Base-by-base conservation (phyloP, 129 eudicot species). In the Heracleum sosnowskyi region DNA sequence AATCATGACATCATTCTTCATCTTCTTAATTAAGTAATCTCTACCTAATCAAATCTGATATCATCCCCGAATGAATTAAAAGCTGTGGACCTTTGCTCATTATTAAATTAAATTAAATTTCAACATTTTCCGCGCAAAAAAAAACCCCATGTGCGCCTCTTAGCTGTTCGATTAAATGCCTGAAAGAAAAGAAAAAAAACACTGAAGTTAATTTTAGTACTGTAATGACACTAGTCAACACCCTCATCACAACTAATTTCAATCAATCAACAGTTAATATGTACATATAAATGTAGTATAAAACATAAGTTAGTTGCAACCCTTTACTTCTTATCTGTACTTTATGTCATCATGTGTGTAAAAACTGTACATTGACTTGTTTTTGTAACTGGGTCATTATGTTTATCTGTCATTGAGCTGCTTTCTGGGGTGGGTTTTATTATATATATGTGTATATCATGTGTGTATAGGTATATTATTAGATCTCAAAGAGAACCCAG, bases 111-210 rank as follows among this genome's bases (percentile, higher is more conserved):
- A 15, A 22, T 42, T 29, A 37, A 41, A 37, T 63, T 63, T 60
- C 60, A 77, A 77, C 37, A 13, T 22, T 62, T 77, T 78, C 62
- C 5, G 80, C 72, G 55, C 73, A 77, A 41, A 40, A 10, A 16
- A 9, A n/a, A 51, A 28, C 57, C 69, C 88, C 93, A 89, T 89
- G 93, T 89, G 90, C 90, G 79, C 82, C 53, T 76, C 80, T 81
- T 47, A 83, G 83, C 81, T 86, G 84, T 82, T 89, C 57, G 84
- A 86, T 89, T 84, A 85, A 86, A 84, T 84, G 84, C 60, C 83
- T 64, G 74, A 80, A 72, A 57, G 78, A 44, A 44, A 10, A 37
- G 5, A 66, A 69, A n/a, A 34, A 57, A 13, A n/a, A 10, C n/a
- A 29, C 39, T 41, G 63, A 6, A 22, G 34, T 5, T 18, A 9